Conservation (phyloP, 306 rosid species). For the Cyclanthera cordifolia region DNA sequence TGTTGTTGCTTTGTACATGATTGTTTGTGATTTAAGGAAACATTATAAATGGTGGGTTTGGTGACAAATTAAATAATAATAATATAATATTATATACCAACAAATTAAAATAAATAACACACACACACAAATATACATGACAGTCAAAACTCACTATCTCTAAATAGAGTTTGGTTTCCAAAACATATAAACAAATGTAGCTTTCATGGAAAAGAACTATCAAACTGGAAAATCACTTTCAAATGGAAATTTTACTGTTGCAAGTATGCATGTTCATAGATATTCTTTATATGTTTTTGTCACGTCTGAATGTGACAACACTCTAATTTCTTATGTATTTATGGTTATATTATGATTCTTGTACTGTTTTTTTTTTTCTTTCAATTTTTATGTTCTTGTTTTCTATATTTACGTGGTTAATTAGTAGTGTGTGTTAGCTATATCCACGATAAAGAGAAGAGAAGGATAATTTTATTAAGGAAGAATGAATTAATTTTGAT, state of each 20-base stretch:
- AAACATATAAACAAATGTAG: slow-evolving; percentile 5
- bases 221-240: slow-evolving; percentile 1
- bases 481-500: too few relatives aligned
- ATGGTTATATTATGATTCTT: not conserved
- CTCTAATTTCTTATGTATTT: not conserved
- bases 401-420: not conserved
- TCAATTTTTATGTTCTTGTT: not conserved
- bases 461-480: too few relatives aligned
- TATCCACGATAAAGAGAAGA: too few relatives aligned
- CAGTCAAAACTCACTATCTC: slow-evolving; percentile 3
- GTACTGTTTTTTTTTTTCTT: not conserved
- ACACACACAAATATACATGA: not conserved
- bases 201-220: not conserved
- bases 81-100: not conserved
- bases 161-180: not conserved
- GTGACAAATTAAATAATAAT: slow-evolving; percentile 4
- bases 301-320: slow-evolving; percentile 6
- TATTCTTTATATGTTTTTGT: not conserved
- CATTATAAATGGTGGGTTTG: slow-evolving; percentile 15
- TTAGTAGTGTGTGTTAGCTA: too few relatives aligned
- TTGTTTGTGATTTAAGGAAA: slow-evolving; percentile 39
- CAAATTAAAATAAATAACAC: not conserved
- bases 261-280: not conserved
- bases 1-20: slow-evolving; percentile 46
- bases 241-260: not conserved